Percentiles rank a stretch among this genome's conserved stretches.
phyloP scores from a whole-genome alignment of 2,329 filamentous ascomycete genomes.

The Colletotrichum tropicale region DNA sequence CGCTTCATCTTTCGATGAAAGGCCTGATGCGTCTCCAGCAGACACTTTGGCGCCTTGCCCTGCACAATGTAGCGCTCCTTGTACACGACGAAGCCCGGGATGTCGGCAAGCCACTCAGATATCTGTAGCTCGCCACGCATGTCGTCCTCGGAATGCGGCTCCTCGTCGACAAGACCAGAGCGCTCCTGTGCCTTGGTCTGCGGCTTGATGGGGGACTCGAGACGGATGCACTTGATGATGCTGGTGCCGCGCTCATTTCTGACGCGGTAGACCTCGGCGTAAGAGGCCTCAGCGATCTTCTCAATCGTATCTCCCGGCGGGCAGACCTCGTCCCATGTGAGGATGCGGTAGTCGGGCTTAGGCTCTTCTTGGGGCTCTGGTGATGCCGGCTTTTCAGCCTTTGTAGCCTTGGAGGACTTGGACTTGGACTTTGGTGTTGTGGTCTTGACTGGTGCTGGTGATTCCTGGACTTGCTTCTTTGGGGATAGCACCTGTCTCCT shows the following conservation, averaged over 20 bases:
- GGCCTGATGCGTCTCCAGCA: conserved; percentile 64
- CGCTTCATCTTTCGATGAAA: conserved; percentile 60
- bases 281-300: conserved; percentile 72
- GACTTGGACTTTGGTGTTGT: neutral
- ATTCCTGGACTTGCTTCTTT: neutral
- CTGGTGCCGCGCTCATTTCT: conserved; percentile 63
- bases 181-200: conserved; percentile 62
- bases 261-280: conserved; percentile 69
- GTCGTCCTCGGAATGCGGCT: conserved; percentile 59
- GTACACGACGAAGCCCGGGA: conserved; percentile 69
- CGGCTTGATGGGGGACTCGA: conserved; percentile 61
- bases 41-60: conserved; percentile 56
- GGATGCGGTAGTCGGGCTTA: conserved; percentile 39
- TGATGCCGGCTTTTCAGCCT: neutral
- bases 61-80: conserved; percentile 67
- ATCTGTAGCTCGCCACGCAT: conserved; percentile 65
- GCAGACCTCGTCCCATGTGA: conserved; percentile 64
- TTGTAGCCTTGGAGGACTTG: neutral
- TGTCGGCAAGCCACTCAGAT: conserved; percentile 67
- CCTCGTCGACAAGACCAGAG: conserved; percentile 61
- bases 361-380: neutral
- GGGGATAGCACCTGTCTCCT: neutral
- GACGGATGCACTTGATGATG: conserved; percentile 68
- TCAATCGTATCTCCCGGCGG: conserved; percentile 56
- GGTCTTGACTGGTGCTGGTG: neutral